These are phyloP conservation scores for Phaeodactylum tricornutum DNA, from an alignment of 108 stramenopile genomes.

Conservation along the genomic window DNA sequence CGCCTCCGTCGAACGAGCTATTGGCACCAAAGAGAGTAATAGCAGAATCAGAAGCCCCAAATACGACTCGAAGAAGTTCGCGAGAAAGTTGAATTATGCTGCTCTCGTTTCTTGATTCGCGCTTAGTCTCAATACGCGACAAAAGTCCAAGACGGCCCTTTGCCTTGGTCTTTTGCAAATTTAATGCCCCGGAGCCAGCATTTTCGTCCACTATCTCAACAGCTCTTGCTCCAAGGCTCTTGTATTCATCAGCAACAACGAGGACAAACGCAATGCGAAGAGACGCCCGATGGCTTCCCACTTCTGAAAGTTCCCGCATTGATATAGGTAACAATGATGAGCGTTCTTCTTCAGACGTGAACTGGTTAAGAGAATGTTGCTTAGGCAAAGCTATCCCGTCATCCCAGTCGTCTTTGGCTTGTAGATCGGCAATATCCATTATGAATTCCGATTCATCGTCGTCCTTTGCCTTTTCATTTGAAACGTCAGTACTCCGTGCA, in stretches of 20 bases:
- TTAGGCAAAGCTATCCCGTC: no score
- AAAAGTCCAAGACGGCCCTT: slow-evolving; percentile 10
- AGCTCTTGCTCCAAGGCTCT: neutral
- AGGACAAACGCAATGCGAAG: slow-evolving; percentile 76
- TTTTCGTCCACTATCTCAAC: neutral
- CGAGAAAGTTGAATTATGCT: slow-evolving; percentile 25
- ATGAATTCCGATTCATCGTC: slow-evolving; percentile 71
- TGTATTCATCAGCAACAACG: slow-evolving; percentile 45
- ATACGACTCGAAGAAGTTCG: slow-evolving; percentile 68
- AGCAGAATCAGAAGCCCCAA: slow-evolving; percentile 27
- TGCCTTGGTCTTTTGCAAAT: neutral
- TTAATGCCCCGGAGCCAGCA: neutral
- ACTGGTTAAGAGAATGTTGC: neutral
- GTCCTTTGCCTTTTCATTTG: slow-evolving; percentile 18
- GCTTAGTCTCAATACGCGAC: slow-evolving; percentile 16
- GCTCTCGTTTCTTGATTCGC: slow-evolving; percentile 4
- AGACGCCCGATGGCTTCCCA: slow-evolving; percentile 26
- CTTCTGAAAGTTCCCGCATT: slow-evolving; percentile 48
- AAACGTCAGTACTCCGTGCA: neutral
- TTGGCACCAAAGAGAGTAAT: slow-evolving; percentile 1
- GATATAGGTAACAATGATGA: slow-evolving; percentile 31
- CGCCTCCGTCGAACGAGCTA: slow-evolving; percentile 10
- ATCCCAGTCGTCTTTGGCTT: neutral
- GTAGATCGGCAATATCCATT: slow-evolving; percentile 63
- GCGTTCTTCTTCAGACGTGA: slow-evolving; percentile 56